Base-by-base conservation (phyloP, 495 filamentous ascomycete genomes). In the Aspergillus campestris region DNA sequence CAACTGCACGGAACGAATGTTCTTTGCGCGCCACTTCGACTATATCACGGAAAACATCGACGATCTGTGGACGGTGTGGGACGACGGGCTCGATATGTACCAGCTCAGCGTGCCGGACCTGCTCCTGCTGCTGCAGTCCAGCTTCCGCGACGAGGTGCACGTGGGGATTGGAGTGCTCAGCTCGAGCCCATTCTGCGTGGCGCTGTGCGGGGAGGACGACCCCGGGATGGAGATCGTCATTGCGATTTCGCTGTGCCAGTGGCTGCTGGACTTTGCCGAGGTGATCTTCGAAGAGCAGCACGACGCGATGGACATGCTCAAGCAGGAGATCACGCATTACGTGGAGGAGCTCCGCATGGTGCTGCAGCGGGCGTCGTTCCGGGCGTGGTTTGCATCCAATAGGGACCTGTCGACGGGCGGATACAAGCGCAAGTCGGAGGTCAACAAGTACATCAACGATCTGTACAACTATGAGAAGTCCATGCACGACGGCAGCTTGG, bases 191-290 rank as follows among this genome's bases (percentile, higher is more conserved):
- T 38, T 37, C 14, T 55, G 56, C 37, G 42, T 38, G 29, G 39
- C 49, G 11, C 34, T 43, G 13, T 30, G 34, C 1, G 35, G 37
- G 12, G 35, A 35, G 30, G 55, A 61, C 36, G 58, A 58, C 39
- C 58, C 58, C 0, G 65, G 64, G 0, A 47, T 71, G 50, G 68
- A 71, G 36, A 45, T 68, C 11, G 55, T 67, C 7, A 55, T 71
- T 29, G 51, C 40, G 6, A 59, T 67, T 27, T 42, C 58, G n/a
- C 65, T 58, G 24, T 51, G 57, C 13, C 65, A 69, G 40, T 70
- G 64, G 43, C 37, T 67, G 2, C 24, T 53, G 8, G 68, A 71
- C 34, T 57, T 59, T 31, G 52, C 51, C 4, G 61, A 62, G n/a
- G 40, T 59, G 5, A 14, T 70, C 18, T 57, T 57, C 29, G 45